Evolutionary conservation across 2,329 filamentous ascomycete genomes (phyloP).

Genomic region (Microascus cirrosus): DNA sequence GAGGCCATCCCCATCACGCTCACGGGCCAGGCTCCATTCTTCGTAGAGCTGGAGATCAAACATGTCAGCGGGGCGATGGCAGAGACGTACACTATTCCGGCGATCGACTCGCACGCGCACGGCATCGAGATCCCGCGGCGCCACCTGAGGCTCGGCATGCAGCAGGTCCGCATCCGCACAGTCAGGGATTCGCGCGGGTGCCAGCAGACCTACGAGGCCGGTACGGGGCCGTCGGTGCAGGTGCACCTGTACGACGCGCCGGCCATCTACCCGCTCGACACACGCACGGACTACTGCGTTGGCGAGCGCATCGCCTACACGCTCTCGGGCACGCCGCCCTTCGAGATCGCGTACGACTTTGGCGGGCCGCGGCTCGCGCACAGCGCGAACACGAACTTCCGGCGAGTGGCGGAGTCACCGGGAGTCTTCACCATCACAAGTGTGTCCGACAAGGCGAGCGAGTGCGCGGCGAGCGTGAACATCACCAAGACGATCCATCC

Average conservation of each 20-base stretch:
- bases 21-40: constrained; percentile 77
- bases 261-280: constrained; percentile 78
- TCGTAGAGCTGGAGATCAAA: constrained; percentile 84
- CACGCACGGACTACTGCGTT: constrained; percentile 81
- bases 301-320: constrained; percentile 91
- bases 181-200: constrained; percentile 83
- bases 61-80: constrained; percentile 72
- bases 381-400: constrained; percentile 71
- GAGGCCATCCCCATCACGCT: constrained; percentile 82
- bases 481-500: constrained; percentile 80
- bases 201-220: constrained; percentile 62
- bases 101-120: constrained; percentile 64
- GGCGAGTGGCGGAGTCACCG: constrained; percentile 82
- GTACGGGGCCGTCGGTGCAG: constrained; percentile 61
- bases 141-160: constrained; percentile 77
- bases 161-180: constrained; percentile 79
- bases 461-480: constrained; percentile 71
- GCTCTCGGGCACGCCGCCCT: constrained; percentile 80
- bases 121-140: constrained; percentile 76
- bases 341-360: constrained; percentile 88
- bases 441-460: constrained; percentile 76
- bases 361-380: constrained; percentile 72
- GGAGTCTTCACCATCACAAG: constrained; percentile 82
- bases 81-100: constrained; percentile 70
- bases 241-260: constrained; percentile 91